These are phyloP conservation scores for Musa itinerans DNA, from an alignment of 176 grass and related monocot genomes.

Conservation along the genomic window DNA sequence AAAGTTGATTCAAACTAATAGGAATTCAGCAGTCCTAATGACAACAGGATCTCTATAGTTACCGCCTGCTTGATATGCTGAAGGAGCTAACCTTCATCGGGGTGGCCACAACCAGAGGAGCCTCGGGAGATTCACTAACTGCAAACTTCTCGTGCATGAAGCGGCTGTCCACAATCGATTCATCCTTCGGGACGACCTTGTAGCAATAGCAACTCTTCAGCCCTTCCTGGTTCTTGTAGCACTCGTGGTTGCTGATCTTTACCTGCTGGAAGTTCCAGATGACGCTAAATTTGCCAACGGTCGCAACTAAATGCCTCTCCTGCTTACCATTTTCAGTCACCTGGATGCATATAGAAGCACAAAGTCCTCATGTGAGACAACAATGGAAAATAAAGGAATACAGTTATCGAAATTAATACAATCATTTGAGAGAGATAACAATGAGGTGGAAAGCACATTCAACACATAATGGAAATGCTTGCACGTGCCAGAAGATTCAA, in stretches of 20 bases:
- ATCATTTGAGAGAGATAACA: background rate
- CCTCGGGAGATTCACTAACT: slow-evolving; percentile 42
- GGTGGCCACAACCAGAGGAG: slow-evolving; percentile 74
- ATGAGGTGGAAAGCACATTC: background rate
- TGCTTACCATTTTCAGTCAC: slow-evolving; percentile 78
- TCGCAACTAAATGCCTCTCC: slow-evolving; percentile 70
- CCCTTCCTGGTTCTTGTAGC: slow-evolving; percentile 73
- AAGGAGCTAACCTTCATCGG: slow-evolving; percentile 83
- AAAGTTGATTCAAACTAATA: background rate
- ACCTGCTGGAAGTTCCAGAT: slow-evolving; percentile 86
- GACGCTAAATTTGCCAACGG: slow-evolving; percentile 81
- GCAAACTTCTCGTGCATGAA: slow-evolving; percentile 95
- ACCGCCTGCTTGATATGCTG: slow-evolving; percentile 33
- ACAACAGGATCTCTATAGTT: background rate
- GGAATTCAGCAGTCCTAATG: background rate
- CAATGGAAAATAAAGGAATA: background rate
- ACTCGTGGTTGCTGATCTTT: slow-evolving; percentile 72
- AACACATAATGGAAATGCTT: no score
- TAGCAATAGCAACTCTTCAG: slow-evolving; percentile 99
- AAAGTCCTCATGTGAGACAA: background rate
- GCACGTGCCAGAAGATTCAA: no score
- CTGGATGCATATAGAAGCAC: slow-evolving; percentile 27
- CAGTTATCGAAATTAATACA: no score
- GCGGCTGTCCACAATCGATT: slow-evolving; percentile 81
- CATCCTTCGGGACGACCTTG: slow-evolving; percentile 71